A percentile compares a stretch with the other conserved stretches of the same genome.
Evolutionary conservation across 805 yeast genomes (phyloP).

Genomic region (Yamadazyma nakazawae): DNA sequence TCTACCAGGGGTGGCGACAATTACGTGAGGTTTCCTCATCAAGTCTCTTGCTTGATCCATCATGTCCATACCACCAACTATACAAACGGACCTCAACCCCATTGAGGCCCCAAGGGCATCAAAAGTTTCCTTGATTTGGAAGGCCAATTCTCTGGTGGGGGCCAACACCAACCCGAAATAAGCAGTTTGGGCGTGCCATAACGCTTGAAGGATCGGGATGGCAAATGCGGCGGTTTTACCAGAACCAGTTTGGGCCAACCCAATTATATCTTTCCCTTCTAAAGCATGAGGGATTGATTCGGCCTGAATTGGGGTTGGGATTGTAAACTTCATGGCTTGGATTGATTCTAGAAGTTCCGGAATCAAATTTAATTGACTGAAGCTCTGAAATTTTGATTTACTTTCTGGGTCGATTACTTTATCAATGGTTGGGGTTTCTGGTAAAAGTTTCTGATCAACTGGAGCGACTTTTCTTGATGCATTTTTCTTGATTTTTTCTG

Average conservation of each 20-base stretch:
- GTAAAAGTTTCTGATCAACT: too few relatives aligned
- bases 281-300: conserved; percentile 90
- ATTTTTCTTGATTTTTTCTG: conserved; percentile 48
- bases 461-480: conserved; percentile 21
- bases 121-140: conserved; percentile 89
- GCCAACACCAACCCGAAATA: conserved; percentile 86
- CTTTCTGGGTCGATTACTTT: conserved; percentile 18
- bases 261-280: conserved; percentile 88
- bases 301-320: conserved; percentile 92
- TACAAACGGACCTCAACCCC: conserved; percentile 87
- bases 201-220: conserved; percentile 84
- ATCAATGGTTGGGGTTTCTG: neutral
- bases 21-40: conserved; percentile 89
- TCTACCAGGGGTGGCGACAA: conserved; percentile 95
- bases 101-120: conserved; percentile 87
- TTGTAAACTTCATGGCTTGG: conserved; percentile 64
- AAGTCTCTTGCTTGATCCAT: conserved; percentile 95
- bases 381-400: conserved; percentile 34
- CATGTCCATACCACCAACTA: conserved; percentile 98
- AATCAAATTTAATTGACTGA: conserved; percentile 59
- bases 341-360: conserved; percentile 82
- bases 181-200: conserved; percentile 87
- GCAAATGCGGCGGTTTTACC: conserved; percentile 99
- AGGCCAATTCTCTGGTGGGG: conserved; percentile 83
- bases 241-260: conserved; percentile 96